phyloP scores from a whole-genome alignment of 1,139 yeast species.

The Saccharomyces hybrid region DNA sequence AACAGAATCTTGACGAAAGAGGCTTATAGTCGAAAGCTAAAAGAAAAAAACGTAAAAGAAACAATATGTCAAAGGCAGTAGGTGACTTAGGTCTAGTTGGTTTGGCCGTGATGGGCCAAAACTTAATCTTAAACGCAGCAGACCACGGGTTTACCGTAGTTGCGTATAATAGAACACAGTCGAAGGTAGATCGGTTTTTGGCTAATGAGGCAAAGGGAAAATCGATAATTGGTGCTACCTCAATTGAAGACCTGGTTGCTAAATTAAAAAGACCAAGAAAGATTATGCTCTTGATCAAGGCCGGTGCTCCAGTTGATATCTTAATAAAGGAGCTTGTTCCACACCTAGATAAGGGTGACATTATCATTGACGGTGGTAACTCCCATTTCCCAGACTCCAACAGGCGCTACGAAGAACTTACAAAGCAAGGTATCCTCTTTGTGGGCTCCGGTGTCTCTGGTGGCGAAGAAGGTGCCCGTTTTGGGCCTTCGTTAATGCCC shows the following conservation, averaged over 20 bases:
- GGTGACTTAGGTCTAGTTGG: conserved; percentile 96
- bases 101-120: conserved; percentile 99
- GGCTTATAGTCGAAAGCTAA: not conserved
- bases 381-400: conserved; percentile 98
- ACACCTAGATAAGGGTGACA: conserved; percentile 90
- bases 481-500: conserved; percentile 98
- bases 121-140: conserved; percentile 93
- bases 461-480: conserved; percentile 99
- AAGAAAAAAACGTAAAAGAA: not conserved
- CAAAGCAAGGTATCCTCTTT: conserved; percentile 77
- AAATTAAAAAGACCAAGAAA: conserved; percentile 96
- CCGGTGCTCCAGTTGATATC: conserved; percentile 90
- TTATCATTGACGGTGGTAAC: conserved; percentile 99
- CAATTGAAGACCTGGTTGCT: conserved; percentile 78
- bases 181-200: conserved; percentile 90
- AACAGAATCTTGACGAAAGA: not conserved
- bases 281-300: conserved; percentile 88
- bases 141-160: conserved; percentile 97
- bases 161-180: conserved; percentile 94
- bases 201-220: conserved; percentile 95
- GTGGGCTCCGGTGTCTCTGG: conserved; percentile 99
- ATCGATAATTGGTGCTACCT: conserved; percentile 90
- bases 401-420: conserved; percentile 90
- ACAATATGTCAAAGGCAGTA: not conserved
- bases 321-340: conserved; percentile 86